Base-by-base conservation (phyloP, 306 rosid genomes). In the Abrus precatorius region DNA sequence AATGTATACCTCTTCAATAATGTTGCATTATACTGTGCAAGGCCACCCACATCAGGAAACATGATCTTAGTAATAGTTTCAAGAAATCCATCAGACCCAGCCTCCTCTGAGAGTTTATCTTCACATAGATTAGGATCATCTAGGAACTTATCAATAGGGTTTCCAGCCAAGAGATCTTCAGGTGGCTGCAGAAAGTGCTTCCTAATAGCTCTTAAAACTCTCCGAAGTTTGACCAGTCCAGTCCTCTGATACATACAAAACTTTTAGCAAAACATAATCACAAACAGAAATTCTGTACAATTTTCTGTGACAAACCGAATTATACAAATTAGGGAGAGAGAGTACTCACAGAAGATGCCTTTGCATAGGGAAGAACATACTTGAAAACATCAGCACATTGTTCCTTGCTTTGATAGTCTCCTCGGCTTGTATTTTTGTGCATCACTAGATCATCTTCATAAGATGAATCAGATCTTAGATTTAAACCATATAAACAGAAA, bases 351-450 rank as follows among this genome's bases (percentile, higher is more conserved):
- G 99, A 93, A 76, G 98, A 95, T 85, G 94, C 92, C 93, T 91
- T 95, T 74, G 98, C 99, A 88, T 78, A 95, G 65, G 99, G 98
- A 71, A 95, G 98, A 78, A 95, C 86, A 70, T 95, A 95, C 88
- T 88, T 94, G 83, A 93, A 95, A 86, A 93, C 99, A 87, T 95
- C 99, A 68, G 97, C 94, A 69, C 98, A 95, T 76, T 95, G 99
- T 86, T 95, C 99, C 84, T 88, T 93, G 72, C 94, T 90, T 82
- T 95, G 99, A 85, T 95, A 95, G 83, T 95, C 98, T 81, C 97
- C 97, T 9, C 93, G 97, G 82, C 97, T 90, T 69, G 99, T 90
- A 84, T 95, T 95, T 91, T 88, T 95, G 92, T 95, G 99, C 69
- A 85, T 80, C 82, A 87, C 90, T 71, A 86, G 76, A 77, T 95